Percentiles rank a stretch among this genome's conserved stretches.
These are phyloP conservation scores for Crucihimalaya himalaica DNA, from an alignment of 345 rosid genomes.

Conservation along the genomic window DNA sequence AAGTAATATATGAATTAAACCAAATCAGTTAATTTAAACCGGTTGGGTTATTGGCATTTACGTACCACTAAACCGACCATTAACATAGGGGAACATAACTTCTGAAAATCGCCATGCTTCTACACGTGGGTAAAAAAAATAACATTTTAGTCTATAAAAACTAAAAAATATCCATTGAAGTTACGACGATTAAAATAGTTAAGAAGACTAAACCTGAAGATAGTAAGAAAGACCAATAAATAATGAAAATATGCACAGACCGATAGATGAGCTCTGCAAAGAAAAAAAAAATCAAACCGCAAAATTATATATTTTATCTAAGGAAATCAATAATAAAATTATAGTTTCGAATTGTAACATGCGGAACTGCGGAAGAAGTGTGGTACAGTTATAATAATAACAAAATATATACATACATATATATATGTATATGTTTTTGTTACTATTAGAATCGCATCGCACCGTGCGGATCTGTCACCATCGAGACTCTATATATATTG, in stretches of 20 bases:
- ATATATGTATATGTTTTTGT: too few relatives aligned
- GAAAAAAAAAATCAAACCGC: not conserved
- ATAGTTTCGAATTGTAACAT: too few relatives aligned
- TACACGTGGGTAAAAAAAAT: constrained; percentile 7
- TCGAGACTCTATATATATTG: too few relatives aligned
- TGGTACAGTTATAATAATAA: too few relatives aligned
- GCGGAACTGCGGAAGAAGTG: too few relatives aligned
- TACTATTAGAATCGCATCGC: too few relatives aligned
- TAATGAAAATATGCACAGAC: constrained; percentile 41
- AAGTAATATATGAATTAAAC: not conserved
- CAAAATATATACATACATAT: too few relatives aligned
- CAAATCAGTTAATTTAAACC: not conserved
- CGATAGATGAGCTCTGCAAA: constrained; percentile 42
- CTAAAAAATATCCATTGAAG: not conserved
- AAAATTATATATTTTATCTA: not conserved
- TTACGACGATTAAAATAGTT: not conserved
- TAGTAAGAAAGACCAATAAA: constrained; percentile 50
- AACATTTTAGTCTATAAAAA: not conserved
- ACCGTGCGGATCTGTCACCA: too few relatives aligned
- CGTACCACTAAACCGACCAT: constrained; percentile 50
- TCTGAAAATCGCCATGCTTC: constrained; percentile 31
- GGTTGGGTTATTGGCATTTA: not conserved
- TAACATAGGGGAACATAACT: constrained; percentile 41
- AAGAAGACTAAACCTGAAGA: constrained; percentile 44
- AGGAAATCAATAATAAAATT: not conserved